Evolutionary conservation across 2,329 filamentous ascomycete species (phyloP).

Genomic region (Beauveria medogensis): DNA sequence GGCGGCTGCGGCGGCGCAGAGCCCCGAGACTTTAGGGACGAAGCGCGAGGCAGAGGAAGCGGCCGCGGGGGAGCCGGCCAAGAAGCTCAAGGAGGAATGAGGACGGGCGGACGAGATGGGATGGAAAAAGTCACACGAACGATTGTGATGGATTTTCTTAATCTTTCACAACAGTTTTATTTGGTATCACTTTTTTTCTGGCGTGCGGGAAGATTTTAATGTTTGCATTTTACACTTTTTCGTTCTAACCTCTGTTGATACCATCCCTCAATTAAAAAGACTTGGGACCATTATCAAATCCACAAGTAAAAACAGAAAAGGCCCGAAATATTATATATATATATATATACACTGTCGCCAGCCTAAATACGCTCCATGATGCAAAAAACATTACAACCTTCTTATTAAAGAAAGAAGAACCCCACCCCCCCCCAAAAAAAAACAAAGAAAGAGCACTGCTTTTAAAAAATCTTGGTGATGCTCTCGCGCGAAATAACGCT

Average conservation of each 20-base stretch:
- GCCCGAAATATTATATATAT: too few species aligned
- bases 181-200: background rate
- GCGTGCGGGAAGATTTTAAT: background rate
- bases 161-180: background rate
- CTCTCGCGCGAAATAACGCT: slow-evolving; percentile 71
- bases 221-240: background rate
- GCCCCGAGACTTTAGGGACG: slow-evolving; percentile 29
- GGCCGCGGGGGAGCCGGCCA: slow-evolving; percentile 31
- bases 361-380: too few species aligned
- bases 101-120: background rate
- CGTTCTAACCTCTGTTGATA: background rate
- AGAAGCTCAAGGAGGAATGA: slow-evolving; percentile 42
- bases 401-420: background rate
- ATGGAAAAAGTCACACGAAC: background rate
- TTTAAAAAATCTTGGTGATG: slow-evolving; percentile 40
- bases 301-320: too few species aligned
- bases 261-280: background rate
- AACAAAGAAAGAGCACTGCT: background rate
- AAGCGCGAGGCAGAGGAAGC: slow-evolving; percentile 50
- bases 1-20: slow-evolving; percentile 19
- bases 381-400: background rate
- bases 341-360: too few species aligned
- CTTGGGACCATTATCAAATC: too few species aligned
- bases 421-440: too few species aligned
- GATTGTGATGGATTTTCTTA: background rate